Base-by-base conservation (phyloP, 176 grass and related monocot genomes). In the Zea mays region DNA sequence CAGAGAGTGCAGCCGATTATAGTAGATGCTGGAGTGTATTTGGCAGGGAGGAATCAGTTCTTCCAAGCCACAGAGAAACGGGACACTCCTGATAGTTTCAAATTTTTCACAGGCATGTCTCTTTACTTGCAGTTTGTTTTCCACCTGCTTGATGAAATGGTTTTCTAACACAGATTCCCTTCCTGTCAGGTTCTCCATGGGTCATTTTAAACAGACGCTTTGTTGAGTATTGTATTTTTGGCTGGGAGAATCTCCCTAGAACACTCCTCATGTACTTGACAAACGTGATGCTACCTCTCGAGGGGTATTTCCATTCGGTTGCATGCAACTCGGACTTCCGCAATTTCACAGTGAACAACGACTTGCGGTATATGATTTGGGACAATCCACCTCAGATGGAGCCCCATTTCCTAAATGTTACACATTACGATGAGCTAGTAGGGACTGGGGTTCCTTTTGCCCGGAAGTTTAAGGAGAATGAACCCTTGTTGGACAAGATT, bases 1-100 rank as follows among this genome's bases (percentile, higher is more conserved):
- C 96, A 99, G 74, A 90, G 96, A 72, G 96, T 99, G 10, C 96
- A 95, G 59, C 96, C 96, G 38, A 79, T 99, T 64, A 99, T 99
- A 93, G 96, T 95, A 55, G 92, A 99, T 84, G 96, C 96, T 21
- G 92, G 96, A 75, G 78, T 99, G 80, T 99, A 99, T 58, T 85
- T 99, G 89, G 92, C 86, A 35, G 92, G 90, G 11, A 91, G 96
- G 85, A 99, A 94, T 37, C 85, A 95, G 60, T 92, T 84, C 81
- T 95, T 99, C 49, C 83, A 99, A 88, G 92, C 96, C 75, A 95
- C 96, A 47, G 78, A 95, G 49, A 95, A 95, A 63, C 92, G 96
- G 16, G 71, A 73, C 11, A 95, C 87, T 76, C 96, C 96, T 56
- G 96, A 99, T 81, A 72, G 92, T 75, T 99, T 95, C 60, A 95